Conservation (phyloP, 441 rosid species). For the Pelargonium myrrhifolium region DNA sequence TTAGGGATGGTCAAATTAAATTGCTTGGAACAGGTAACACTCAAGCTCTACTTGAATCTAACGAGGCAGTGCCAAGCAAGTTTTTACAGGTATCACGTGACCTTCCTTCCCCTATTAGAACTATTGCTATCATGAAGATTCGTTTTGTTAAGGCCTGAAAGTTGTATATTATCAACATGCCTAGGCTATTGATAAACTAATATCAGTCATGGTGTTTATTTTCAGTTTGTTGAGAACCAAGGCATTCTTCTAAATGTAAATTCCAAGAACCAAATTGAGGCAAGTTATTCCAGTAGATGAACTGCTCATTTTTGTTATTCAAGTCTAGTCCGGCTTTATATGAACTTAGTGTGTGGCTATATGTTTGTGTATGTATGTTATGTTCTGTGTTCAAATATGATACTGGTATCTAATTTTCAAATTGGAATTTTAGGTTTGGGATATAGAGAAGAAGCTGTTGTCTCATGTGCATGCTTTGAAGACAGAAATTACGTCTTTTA, state of each 20-base stretch:
- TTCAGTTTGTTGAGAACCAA: constrained; percentile 67
- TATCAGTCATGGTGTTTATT: neutral
- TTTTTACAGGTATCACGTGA: constrained; percentile 57
- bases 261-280: constrained; percentile 69
- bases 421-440: constrained; percentile 60
- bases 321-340: no score
- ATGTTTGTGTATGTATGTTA: neutral
- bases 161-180: neutral
- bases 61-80: constrained; percentile 57
- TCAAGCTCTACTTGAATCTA: constrained; percentile 61
- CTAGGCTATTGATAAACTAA: constrained; percentile 12
- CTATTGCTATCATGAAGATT: neutral
- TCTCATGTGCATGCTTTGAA: constrained; percentile 43
- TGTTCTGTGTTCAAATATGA: neutral
- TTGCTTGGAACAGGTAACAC: constrained; percentile 66
- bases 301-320: neutral
- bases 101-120: constrained; percentile 7
- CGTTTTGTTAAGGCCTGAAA: neutral
- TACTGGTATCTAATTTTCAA: constrained; percentile 16
- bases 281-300: constrained; percentile 25
- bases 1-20: constrained; percentile 84
- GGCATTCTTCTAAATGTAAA: constrained; percentile 70
- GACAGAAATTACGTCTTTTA: constrained; percentile 55
- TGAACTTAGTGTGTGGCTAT: neutral
- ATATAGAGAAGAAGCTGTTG: constrained; percentile 56